phyloP scores from a whole-genome alignment of 805 yeast genomes.

The Candida patagonica region DNA sequence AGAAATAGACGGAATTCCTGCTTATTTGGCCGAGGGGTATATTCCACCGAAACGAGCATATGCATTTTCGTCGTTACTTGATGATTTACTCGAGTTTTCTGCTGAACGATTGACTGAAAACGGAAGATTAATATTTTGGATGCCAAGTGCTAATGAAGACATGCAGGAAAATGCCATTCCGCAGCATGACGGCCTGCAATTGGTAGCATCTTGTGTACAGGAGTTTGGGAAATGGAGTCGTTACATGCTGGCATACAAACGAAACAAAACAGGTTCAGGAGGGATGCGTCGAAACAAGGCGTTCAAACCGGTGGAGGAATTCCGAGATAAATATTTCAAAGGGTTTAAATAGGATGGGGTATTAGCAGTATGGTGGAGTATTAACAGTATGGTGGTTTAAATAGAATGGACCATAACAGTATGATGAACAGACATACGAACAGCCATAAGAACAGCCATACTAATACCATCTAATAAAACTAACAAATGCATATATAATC shows the following conservation, averaged over 20 bases:
- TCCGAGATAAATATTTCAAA: slow-evolving; percentile 68
- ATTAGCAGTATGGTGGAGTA: not conserved
- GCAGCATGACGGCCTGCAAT: slow-evolving; percentile 61
- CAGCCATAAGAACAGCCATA: not conserved
- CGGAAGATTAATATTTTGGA: slow-evolving; percentile 91
- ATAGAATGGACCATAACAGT: slow-evolving; percentile 20
- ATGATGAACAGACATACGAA: not conserved
- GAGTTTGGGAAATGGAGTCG: slow-evolving; percentile 92
- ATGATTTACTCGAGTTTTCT: slow-evolving; percentile 68
- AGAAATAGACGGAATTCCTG: slow-evolving; percentile 65
- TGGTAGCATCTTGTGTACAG: slow-evolving; percentile 71
- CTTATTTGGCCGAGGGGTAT: slow-evolving; percentile 70
- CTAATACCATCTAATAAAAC: not conserved
- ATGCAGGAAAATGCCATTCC: slow-evolving; percentile 48
- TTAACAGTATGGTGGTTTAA: not conserved
- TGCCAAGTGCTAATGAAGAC: slow-evolving; percentile 93
- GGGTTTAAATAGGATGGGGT: slow-evolving; percentile 37
- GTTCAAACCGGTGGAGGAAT: slow-evolving; percentile 48
- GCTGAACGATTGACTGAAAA: slow-evolving; percentile 58
- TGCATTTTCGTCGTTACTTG: slow-evolving; percentile 63
- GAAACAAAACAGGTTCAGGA: slow-evolving; percentile 29
- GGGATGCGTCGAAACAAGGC: slow-evolving; percentile 32
- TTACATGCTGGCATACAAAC: slow-evolving; percentile 69
- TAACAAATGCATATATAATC: slow-evolving; percentile 1
- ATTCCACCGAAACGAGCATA: slow-evolving; percentile 91